Percentiles rank a stretch among this genome's conserved stretches.
phyloP scores from a whole-genome alignment of 352 stramenopile species.

The Phytophthora pseudosyringae region DNA sequence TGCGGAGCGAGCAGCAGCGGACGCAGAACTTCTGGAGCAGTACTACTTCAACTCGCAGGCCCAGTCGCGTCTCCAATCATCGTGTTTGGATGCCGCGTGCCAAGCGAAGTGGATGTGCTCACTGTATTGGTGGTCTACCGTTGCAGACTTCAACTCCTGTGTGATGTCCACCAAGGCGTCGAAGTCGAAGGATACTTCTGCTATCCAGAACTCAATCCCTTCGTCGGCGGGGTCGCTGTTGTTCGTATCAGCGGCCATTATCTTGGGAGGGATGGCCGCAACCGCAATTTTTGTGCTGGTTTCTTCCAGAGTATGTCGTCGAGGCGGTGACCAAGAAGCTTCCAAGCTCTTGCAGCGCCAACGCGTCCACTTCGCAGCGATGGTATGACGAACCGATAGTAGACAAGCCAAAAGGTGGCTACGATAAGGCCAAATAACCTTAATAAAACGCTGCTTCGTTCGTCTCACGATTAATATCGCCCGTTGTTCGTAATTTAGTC shows the following conservation, averaged over 20 bases:
- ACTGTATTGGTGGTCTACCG: constrained; percentile 77
- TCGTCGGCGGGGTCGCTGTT: constrained; percentile 27
- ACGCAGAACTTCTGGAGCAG: constrained; percentile 56
- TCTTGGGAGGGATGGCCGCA: constrained; percentile 24
- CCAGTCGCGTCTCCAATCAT: constrained; percentile 48
- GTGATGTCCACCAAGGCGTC: constrained; percentile 32
- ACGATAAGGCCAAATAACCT: background rate
- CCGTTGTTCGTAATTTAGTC: too few relatives aligned
- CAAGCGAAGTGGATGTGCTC: constrained; percentile 72
- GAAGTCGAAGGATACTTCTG: constrained; percentile 17
- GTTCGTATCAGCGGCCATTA: constrained; percentile 13
- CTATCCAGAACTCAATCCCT: constrained; percentile 12
- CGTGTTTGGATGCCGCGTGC: constrained; percentile 52
- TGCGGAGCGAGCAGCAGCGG: constrained; percentile 47
- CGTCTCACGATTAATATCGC: background rate
- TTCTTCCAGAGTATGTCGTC: constrained; percentile 27
- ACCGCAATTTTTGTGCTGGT: constrained; percentile 27
- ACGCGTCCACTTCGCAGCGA: constrained; percentile 36
- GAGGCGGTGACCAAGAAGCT: constrained; percentile 22
- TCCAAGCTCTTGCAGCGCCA: constrained; percentile 30
- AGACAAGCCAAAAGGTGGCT: background rate
- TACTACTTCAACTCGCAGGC: constrained; percentile 89
- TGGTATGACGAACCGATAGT: constrained; percentile 17
- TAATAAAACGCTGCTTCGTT: background rate
- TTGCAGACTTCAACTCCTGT: constrained; percentile 59